Percentiles rank a stretch among this genome's conserved stretches.
phyloP scores from a whole-genome alignment of 352 stramenopile genomes.

The Globisporangium rhizosaccharum region DNA sequence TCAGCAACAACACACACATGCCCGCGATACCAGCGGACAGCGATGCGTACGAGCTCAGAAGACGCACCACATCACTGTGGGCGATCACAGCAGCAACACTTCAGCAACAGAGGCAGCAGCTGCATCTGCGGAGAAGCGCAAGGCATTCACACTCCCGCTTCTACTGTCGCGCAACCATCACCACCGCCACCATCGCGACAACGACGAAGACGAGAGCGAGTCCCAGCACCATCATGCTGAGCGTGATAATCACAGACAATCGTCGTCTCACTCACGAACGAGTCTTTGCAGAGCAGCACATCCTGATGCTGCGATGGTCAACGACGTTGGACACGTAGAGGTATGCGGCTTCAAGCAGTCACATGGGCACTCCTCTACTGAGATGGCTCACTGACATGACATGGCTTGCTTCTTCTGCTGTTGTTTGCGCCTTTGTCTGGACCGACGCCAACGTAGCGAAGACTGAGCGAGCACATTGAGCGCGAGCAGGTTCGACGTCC shows the following conservation, averaged over 20 bases:
- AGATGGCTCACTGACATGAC: too few relatives aligned
- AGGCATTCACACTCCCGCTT: constrained; percentile 8
- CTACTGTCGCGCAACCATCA: not conserved
- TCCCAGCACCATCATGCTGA: not conserved
- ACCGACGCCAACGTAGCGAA: not conserved
- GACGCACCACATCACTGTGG: not conserved
- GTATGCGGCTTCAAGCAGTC: too few relatives aligned
- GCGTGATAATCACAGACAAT: too few relatives aligned
- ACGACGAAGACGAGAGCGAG: not conserved
- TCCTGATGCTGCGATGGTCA: too few relatives aligned
- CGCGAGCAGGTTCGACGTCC: constrained; percentile 8
- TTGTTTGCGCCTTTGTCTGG: not conserved
- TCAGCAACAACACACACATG: not conserved
- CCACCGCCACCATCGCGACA: not conserved
- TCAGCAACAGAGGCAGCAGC: too few relatives aligned
- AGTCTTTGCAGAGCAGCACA: too few relatives aligned
- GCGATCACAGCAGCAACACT: too few relatives aligned
- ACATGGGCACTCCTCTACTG: too few relatives aligned
- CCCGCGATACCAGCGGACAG: too few relatives aligned
- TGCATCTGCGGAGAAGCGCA: not conserved
- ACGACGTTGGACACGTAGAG: too few relatives aligned
- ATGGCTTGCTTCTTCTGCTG: not conserved
- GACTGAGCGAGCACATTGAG: constrained; percentile 9
- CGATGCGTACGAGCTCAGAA: not conserved
- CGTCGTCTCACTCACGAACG: too few relatives aligned